Percentiles rank a stretch among this genome's conserved stretches.
Evolutionary conservation across 2,329 filamentous ascomycete genomes (phyloP).

Genomic region (Alternaria sp.): DNA sequence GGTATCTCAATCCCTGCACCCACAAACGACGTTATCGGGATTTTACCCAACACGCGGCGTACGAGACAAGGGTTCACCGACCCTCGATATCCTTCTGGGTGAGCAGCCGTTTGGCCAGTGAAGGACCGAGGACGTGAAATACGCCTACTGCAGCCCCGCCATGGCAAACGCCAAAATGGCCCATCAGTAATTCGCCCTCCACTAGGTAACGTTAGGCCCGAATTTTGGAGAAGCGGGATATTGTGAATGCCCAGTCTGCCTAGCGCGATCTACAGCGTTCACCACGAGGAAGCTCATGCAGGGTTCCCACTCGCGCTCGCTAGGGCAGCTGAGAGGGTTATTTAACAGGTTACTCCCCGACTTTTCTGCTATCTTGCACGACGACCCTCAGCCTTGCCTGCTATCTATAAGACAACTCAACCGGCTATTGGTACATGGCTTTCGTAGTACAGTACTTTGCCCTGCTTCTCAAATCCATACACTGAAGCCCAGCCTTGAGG

Average conservation of each 20-base stretch:
- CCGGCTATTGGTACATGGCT: conserved; percentile 34
- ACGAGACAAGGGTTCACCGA: conserved; percentile 3
- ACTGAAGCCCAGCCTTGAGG: conserved; percentile 21
- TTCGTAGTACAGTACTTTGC: conserved; percentile 43
- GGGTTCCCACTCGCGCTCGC: conserved; percentile 18
- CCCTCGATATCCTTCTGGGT: background rate
- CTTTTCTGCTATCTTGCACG: conserved; percentile 12
- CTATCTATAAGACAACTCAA: conserved; percentile 7
- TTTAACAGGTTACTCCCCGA: conserved; percentile 25
- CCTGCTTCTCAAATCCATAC: conserved; percentile 44
- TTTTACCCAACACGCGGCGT: conserved; percentile 4
- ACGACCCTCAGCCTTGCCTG: conserved; percentile 7
- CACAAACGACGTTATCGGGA: conserved; percentile 8
- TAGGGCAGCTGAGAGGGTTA: conserved; percentile 29
- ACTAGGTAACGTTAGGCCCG: conserved; percentile 3
- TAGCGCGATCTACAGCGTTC: conserved; percentile 16
- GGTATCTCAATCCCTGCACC: conserved; percentile 7
- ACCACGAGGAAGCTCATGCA: conserved; percentile 16
- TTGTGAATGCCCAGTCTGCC: conserved; percentile 12
- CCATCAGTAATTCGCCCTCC: conserved; percentile 9
- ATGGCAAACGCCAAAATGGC: conserved; percentile 3
- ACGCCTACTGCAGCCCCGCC: conserved; percentile 2
- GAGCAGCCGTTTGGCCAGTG: background rate
- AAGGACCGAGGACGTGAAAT: background rate
- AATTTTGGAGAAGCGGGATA: conserved; percentile 6